Evolutionary conservation across 192 early-diverging fungal species (phyloP).

Genomic region (Oehlia diaphana): DNA sequence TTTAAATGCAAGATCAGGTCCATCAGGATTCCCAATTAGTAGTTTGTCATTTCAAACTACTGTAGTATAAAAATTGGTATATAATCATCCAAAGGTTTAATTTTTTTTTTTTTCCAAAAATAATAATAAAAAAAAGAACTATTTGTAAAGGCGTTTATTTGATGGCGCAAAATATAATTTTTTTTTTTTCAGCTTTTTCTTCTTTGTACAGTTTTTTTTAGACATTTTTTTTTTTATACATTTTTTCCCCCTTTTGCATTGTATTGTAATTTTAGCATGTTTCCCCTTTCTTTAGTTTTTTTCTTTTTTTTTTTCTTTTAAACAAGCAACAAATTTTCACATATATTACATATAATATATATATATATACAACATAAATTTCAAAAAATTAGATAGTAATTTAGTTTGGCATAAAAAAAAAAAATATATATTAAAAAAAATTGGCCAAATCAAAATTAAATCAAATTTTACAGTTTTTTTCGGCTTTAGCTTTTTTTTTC

Average conservation of each 20-base stretch:
- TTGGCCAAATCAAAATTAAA: neutral
- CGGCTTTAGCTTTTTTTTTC: neutral
- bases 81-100: neutral
- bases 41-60: slow-evolving; percentile 13
- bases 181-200: neutral
- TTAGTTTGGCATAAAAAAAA: neutral
- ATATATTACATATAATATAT: neutral
- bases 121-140: neutral
- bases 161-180: slow-evolving; percentile 8
- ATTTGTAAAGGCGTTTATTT: slow-evolving; percentile 24
- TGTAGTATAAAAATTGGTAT: slow-evolving; percentile 4
- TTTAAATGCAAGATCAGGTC: neutral
- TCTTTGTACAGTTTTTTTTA: slow-evolving; percentile 13
- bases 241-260: slow-evolving; percentile 10
- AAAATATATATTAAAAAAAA: neutral
- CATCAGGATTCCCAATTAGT: neutral
- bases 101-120: neutral
- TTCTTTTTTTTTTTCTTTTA: neutral
- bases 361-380: neutral
- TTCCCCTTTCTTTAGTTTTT: neutral
- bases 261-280: slow-evolving; percentile 21
- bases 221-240: neutral
- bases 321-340: no score
- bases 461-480: neutral
- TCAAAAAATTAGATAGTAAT: neutral